These are phyloP conservation scores for Kalmusia sp. DNA, from an alignment of 2,329 filamentous ascomycete species.

Conservation along the genomic window DNA sequence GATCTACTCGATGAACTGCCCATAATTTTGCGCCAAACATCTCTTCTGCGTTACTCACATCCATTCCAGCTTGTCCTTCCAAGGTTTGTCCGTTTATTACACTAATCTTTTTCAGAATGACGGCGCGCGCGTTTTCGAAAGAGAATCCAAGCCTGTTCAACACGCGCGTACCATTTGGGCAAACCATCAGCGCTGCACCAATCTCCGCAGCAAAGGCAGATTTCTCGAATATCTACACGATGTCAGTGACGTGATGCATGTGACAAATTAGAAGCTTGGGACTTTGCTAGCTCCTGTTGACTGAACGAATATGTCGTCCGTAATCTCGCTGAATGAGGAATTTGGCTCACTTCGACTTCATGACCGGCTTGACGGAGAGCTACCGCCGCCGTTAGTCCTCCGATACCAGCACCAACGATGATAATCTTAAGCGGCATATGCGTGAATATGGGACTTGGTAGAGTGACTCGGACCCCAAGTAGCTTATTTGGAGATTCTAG, in stretches of 20 bases:
- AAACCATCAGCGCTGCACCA: slow-evolving; percentile 8
- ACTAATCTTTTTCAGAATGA: background rate
- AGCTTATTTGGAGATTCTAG: no score
- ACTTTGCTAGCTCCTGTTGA: no score
- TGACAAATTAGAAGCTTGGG: no score
- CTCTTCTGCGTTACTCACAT: slow-evolving; percentile 1
- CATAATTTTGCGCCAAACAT: slow-evolving; percentile 2
- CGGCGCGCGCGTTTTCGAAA: slow-evolving; percentile 9
- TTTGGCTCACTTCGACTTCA: slow-evolving; percentile 3
- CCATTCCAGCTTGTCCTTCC: background rate
- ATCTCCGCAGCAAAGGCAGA: slow-evolving; percentile 9
- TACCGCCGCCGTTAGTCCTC: slow-evolving; percentile 2
- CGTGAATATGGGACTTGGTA: no score
- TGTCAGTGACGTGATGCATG: background rate
- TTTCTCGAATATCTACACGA: slow-evolving; percentile 10
- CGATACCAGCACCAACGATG: slow-evolving; percentile 6
- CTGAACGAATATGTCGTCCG: no score
- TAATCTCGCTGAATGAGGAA: no score
- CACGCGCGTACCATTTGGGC: slow-evolving; percentile 11
- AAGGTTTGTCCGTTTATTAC: slow-evolving; percentile 1
- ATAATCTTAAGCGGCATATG: slow-evolving; percentile 3
- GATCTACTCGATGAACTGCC: slow-evolving; percentile 6
- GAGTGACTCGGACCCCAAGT: no score
- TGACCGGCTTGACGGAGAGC: slow-evolving; percentile 11
- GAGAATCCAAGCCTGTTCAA: slow-evolving; percentile 11